Evolutionary conservation across 495 filamentous ascomycete genomes (phyloP).

Genomic region (Podospora comata): DNA sequence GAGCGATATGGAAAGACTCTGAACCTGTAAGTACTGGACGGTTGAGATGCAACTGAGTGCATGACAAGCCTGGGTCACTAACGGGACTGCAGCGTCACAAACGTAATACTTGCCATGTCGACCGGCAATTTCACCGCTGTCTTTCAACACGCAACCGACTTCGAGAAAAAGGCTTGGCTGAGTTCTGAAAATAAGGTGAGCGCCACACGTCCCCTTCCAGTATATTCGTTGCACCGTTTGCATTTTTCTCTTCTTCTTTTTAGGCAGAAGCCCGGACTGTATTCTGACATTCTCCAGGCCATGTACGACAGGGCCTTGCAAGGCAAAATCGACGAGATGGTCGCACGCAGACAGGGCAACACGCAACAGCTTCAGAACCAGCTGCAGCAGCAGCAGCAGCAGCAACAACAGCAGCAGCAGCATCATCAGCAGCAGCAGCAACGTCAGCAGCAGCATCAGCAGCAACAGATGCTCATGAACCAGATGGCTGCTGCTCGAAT

Average conservation of each 20-base stretch:
- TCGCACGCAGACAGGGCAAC: conserved; percentile 42
- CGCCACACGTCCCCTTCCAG: background rate
- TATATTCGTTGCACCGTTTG: background rate
- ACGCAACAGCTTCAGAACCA: conserved; percentile 41
- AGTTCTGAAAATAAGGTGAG: conserved; percentile 44
- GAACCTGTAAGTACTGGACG: conserved; percentile 32
- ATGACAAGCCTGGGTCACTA: background rate
- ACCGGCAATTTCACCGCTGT: conserved; percentile 31
- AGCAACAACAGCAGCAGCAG: conserved; percentile 30
- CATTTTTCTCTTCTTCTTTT: background rate
- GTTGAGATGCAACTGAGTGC: background rate
- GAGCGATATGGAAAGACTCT: conserved; percentile 36
- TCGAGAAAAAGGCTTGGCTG: conserved; percentile 44
- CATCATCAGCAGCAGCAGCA: conserved; percentile 31
- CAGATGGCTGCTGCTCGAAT: conserved; percentile 41
- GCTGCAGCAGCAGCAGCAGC: conserved; percentile 28
- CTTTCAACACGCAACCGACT: conserved; percentile 32
- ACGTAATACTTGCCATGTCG: conserved; percentile 42
- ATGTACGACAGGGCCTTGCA: conserved; percentile 38
- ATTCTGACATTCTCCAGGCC: conserved; percentile 29
- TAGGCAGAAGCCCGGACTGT: conserved; percentile 10
- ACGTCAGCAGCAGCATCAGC: conserved; percentile 26
- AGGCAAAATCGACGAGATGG: conserved; percentile 33
- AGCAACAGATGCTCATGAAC: conserved; percentile 46
- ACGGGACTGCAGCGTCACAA: conserved; percentile 36